Conservation (phyloP, 2,329 filamentous ascomycete genomes). For the Fusarium mexicanum region DNA sequence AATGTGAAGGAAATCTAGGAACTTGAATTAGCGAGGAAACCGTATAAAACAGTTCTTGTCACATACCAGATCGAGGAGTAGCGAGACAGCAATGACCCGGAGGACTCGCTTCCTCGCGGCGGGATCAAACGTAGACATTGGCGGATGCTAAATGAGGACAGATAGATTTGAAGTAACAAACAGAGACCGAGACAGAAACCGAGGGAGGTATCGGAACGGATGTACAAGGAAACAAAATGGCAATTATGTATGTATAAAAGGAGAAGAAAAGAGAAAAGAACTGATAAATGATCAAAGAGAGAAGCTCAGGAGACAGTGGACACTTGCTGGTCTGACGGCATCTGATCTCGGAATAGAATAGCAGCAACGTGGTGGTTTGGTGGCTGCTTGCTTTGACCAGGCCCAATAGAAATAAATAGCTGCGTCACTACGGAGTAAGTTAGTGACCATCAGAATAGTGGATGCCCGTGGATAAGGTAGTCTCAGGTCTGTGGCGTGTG, state of each 20-base stretch:
- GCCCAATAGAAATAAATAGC: conserved; percentile 2
- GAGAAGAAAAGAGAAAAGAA: background rate
- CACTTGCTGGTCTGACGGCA: conserved; percentile 35
- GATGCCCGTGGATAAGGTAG: background rate
- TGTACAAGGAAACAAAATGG: background rate
- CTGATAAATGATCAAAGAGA: conserved; percentile 5
- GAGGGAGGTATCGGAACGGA: background rate
- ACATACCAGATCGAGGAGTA: conserved; percentile 85
- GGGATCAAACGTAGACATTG: conserved; percentile 60
- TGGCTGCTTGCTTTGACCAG: conserved; percentile 28
- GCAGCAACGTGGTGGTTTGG: conserved; percentile 30
- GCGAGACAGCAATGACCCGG: conserved; percentile 86
- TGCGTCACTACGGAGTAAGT: background rate
- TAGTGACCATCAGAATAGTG: background rate
- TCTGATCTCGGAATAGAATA: conserved; percentile 15
- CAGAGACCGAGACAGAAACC: background rate
- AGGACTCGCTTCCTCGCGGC: conserved; percentile 80
- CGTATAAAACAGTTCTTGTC: background rate
- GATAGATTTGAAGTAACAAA: background rate
- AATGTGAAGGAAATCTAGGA: conserved; percentile 97
- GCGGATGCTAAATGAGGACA: conserved; percentile 14
- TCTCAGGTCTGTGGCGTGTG: conserved; percentile 23
- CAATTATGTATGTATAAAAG: background rate
- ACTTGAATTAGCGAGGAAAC: conserved; percentile 5
- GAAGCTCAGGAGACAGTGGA: conserved; percentile 34